A percentile compares a stretch with the other conserved stretches of the same genome.
These are phyloP conservation scores for Sclerotinia subarctica DNA, from an alignment of 2,329 filamentous ascomycete genomes.

Conservation along the genomic window DNA sequence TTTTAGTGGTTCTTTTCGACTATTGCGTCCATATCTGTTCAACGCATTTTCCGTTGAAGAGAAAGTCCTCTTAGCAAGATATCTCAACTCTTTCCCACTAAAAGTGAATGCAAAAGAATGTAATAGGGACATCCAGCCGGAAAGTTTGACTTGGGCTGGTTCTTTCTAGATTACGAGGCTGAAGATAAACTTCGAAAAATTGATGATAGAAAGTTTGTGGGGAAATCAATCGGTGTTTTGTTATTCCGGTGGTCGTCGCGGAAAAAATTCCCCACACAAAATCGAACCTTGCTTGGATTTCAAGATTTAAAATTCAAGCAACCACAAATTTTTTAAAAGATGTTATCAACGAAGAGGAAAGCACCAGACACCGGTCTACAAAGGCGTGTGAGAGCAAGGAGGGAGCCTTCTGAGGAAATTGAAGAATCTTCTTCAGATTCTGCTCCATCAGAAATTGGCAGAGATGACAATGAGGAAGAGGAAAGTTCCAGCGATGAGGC, in stretches of 20 bases:
- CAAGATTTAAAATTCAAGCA: not conserved
- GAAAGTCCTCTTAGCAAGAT: not conserved
- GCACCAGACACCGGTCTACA: constrained; percentile 30
- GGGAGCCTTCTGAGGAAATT: constrained; percentile 34
- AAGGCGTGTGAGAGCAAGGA: constrained; percentile 36
- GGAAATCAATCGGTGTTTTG: not conserved
- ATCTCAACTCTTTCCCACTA: not conserved
- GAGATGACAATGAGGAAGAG: constrained; percentile 40
- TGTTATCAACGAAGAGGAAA: constrained; percentile 37
- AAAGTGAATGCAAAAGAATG: not conserved
- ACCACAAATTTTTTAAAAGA: constrained; percentile 13
- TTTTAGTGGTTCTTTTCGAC: not conserved
- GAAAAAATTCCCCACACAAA: constrained; percentile 7
- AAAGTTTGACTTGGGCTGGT: not conserved
- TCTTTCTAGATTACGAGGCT: constrained; percentile 5
- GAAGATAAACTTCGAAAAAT: constrained; percentile 11
- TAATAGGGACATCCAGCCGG: constrained; percentile 6
- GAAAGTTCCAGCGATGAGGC: constrained; percentile 38
- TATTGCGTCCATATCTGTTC: not conserved
- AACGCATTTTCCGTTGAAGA: not conserved
- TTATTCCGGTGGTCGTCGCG: constrained; percentile 11
- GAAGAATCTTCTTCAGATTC: constrained; percentile 36
- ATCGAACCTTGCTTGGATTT: not conserved
- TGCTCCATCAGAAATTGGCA: constrained; percentile 40
- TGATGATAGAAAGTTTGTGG: not conserved